Evolutionary conservation across 2,329 filamentous ascomycete genomes (phyloP).

Genomic region (Epichloe sibirici): DNA sequence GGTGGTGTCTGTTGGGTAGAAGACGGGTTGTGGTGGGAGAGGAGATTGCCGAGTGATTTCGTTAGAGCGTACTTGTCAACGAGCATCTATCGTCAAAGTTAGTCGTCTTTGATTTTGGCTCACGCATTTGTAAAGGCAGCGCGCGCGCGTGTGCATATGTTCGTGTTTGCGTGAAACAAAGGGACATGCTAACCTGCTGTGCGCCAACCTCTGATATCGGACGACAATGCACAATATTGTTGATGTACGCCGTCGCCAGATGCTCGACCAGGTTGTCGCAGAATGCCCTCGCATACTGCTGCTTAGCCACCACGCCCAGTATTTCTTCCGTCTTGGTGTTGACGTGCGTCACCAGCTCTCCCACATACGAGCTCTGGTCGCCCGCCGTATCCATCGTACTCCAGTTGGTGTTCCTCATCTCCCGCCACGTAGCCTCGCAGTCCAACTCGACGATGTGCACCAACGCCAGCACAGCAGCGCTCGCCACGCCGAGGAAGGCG

Average conservation of each 20-base stretch:
- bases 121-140: background rate
- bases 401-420: conserved; percentile 97
- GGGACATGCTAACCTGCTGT: conserved; percentile 54
- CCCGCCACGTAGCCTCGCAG: conserved; percentile 80
- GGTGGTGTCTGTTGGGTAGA: conserved; percentile 28
- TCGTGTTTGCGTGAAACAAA: background rate
- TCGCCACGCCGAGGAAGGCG: conserved; percentile 88
- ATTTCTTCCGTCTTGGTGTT: conserved; percentile 64
- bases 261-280: conserved; percentile 93
- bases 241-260: conserved; percentile 65
- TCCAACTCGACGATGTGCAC: conserved; percentile 74
- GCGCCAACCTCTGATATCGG: conserved; percentile 90
- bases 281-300: conserved; percentile 87
- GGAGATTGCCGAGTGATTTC: conserved; percentile 61
- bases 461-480: conserved; percentile 69
- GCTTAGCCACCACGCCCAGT: conserved; percentile 67
- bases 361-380: conserved; percentile 87
- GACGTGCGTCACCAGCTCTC: conserved; percentile 63
- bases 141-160: background rate
- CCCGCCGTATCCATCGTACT: conserved; percentile 84
- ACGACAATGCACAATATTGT: conserved; percentile 75
- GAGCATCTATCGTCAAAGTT: conserved; percentile 54
- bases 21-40: conserved; percentile 47
- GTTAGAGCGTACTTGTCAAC: conserved; percentile 88
- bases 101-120: background rate